Base-by-base conservation (phyloP, 2,329 filamentous ascomycete genomes). In the Biscogniauxia sp. region DNA sequence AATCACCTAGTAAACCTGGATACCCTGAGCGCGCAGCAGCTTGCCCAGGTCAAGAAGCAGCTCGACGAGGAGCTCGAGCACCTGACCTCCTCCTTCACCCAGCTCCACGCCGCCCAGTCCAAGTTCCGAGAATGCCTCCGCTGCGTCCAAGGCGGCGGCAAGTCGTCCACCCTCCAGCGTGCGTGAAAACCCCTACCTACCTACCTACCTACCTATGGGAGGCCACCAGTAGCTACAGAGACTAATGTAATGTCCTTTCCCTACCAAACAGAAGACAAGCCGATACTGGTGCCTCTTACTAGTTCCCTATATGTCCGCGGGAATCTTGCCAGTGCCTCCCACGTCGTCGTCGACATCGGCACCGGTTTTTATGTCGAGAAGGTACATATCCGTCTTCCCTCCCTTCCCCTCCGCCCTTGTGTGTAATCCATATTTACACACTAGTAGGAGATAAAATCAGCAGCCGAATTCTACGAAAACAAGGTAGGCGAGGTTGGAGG, bases 61-160 rank as follows among this genome's bases (percentile, higher is more conserved):
- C 89, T 99, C 67, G 94, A 97, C 76, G 89, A 95, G 72, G 95
- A 99, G 78, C 89, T 99, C 66, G 92, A 97, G 75, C 94, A 98
- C 80, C 86, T 99, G 67, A 96, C 92, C 1, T 85, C 82, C 60
- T 98, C 95, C 9, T 97, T 96, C 79, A 84, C 90, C 55, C 95
- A 96, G 75, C 87, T 99, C 1, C 91, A 93, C 66, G 88, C 89
- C 56, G 95, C 95, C 2, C 95, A 98, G 75, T 84, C 87, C 57
- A 97, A 96, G 75, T 99, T 99, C 80, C 85, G 86, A 59, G 94
- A 98, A 73, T 99, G 95, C 71, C 84, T 97, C 41, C 84, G 85
- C 55, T 92, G 90, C 56, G 91, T 99, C 64, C 80, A 84, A 20
- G 78, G 80, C 20, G 78, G 80, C 20, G 87, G 87, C 20, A 79